phyloP scores from a whole-genome alignment of 164 flowering plant genomes.

The Vitis vinifera region DNA sequence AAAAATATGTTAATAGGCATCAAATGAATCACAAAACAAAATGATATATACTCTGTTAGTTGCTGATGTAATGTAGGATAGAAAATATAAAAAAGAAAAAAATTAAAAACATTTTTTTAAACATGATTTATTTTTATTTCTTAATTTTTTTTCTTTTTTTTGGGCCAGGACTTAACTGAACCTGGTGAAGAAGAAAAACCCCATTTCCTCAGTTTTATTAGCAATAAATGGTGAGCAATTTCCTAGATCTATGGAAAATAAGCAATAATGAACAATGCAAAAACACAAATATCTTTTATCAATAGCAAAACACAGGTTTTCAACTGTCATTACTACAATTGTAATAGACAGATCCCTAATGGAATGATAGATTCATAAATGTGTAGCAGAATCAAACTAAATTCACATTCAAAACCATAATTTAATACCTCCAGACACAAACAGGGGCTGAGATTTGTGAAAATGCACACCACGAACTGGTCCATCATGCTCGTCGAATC shows the following conservation, averaged over 20 bases:
- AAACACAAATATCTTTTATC: not conserved
- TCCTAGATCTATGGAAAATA: not conserved
- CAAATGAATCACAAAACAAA: too few relatives aligned
- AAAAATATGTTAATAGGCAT: too few relatives aligned
- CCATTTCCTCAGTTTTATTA: too few relatives aligned
- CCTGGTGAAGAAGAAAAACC: too few relatives aligned
- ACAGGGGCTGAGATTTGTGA: conserved; percentile 29
- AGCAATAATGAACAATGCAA: not conserved
- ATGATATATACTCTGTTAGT: too few relatives aligned
- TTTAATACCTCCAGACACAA: conserved; percentile 29
- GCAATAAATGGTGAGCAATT: too few relatives aligned
- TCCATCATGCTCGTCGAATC: conserved; percentile 28
- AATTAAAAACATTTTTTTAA: too few relatives aligned
- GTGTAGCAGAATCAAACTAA: not conserved
- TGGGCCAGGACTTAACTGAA: too few relatives aligned
- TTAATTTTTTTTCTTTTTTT: too few relatives aligned
- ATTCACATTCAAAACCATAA: not conserved
- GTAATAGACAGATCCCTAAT: not conserved
- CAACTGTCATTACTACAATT: not conserved
- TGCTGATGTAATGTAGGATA: too few relatives aligned
- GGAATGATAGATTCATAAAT: not conserved
- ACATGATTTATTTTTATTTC: too few relatives aligned
- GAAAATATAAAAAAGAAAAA: too few relatives aligned
- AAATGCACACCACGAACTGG: conserved; percentile 29
- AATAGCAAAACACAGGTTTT: not conserved